Conservation (phyloP, 768 basidiomycete genomes). For the Tricholoma bakamatsutake region DNA sequence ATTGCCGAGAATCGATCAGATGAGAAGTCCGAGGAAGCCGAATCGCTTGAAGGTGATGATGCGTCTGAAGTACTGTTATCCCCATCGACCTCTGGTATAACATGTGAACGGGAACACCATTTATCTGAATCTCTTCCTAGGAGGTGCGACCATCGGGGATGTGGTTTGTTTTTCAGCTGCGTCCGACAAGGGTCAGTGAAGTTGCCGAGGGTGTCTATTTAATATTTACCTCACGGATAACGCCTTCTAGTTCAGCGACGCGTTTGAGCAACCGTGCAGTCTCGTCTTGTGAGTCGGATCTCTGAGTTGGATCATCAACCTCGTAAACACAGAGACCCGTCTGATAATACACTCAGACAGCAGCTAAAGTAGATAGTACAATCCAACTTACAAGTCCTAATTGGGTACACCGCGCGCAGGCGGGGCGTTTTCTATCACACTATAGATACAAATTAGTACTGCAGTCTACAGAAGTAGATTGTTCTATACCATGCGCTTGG, state of each 20-base stretch:
- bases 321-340: slow-evolving; percentile 83
- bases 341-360: slow-evolving; percentile 27
- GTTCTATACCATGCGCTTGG: slow-evolving; percentile 62
- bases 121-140: slow-evolving; percentile 25
- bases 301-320: slow-evolving; percentile 67
- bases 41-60: slow-evolving; percentile 25
- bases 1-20: background rate
- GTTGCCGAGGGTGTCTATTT: background rate
- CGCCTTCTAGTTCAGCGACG: slow-evolving; percentile 78
- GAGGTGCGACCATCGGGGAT: slow-evolving; percentile 56
- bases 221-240: slow-evolving; percentile 64
- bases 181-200: background rate
- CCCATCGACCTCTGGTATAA: slow-evolving; percentile 13
- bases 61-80: slow-evolving; percentile 19
- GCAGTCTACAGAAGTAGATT: background rate
- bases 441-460: slow-evolving; percentile 15
- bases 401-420: slow-evolving; percentile 45
- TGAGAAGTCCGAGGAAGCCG: slow-evolving; percentile 21
- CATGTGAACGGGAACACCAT: slow-evolving; percentile 19
- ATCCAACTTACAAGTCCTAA: slow-evolving; percentile 36
- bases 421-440: slow-evolving; percentile 47
- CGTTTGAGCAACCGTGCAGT: slow-evolving; percentile 60
- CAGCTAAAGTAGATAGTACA: background rate
- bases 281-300: slow-evolving; percentile 53
- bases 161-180: slow-evolving; percentile 69